These are phyloP conservation scores for Suillus americanus DNA, from an alignment of 768 basidiomycete species.

Conservation along the genomic window DNA sequence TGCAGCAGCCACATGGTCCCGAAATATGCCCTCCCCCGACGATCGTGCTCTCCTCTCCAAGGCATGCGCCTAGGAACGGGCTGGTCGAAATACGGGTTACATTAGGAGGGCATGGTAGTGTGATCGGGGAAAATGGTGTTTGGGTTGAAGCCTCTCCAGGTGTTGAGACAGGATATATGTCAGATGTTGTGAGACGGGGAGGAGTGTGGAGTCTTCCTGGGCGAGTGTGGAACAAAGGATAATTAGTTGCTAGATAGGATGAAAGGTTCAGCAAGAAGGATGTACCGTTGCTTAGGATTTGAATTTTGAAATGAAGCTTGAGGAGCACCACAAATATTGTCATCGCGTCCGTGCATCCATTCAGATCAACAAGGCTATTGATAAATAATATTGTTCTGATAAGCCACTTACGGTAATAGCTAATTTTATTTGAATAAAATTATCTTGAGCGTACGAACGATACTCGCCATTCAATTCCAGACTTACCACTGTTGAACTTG, in stretches of 20 bases:
- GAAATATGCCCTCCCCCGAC: slow-evolving; percentile 40
- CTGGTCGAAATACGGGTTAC: slow-evolving; percentile 63
- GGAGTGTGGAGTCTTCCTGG: slow-evolving; percentile 70
- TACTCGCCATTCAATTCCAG: background rate
- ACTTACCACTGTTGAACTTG: background rate
- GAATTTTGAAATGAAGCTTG: background rate
- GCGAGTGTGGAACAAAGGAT: slow-evolving; percentile 46
- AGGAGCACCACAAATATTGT: background rate
- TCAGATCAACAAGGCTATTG: no score
- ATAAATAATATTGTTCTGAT: background rate
- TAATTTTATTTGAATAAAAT: background rate
- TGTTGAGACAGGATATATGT: slow-evolving; percentile 53
- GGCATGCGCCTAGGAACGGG: slow-evolving; percentile 61
- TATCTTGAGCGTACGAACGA: background rate
- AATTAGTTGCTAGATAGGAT: background rate
- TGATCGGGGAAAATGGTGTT: slow-evolving; percentile 20
- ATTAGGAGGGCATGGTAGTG: slow-evolving; percentile 41
- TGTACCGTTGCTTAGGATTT: background rate
- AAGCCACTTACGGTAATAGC: background rate
- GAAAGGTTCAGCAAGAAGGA: background rate
- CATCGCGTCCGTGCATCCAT: background rate
- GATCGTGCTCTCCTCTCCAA: slow-evolving; percentile 68
- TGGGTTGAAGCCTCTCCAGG: slow-evolving; percentile 35
- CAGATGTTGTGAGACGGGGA: slow-evolving; percentile 72
- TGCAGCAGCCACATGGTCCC: background rate